A percentile compares a stretch with the other conserved stretches of the same genome.
These are phyloP conservation scores for Apiospora kogelbergensis DNA, from an alignment of 2,329 filamentous ascomycete species.

Conservation along the genomic window DNA sequence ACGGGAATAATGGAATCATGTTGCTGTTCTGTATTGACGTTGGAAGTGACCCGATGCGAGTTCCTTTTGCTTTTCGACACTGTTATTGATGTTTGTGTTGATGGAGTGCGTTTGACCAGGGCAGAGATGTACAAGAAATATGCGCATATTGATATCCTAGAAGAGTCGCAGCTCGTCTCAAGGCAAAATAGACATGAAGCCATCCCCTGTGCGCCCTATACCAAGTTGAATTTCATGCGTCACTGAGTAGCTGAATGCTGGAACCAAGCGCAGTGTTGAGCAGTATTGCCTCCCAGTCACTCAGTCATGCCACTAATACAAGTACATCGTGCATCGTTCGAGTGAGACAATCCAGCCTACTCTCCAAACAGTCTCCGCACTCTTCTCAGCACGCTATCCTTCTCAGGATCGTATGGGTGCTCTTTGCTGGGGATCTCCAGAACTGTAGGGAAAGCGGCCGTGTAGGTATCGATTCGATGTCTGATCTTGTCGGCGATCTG, in stretches of 20 bases:
- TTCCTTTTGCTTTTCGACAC: neutral
- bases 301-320: neutral
- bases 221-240: neutral
- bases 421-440: constrained; percentile 99
- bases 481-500: constrained; percentile 94
- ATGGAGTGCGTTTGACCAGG: neutral
- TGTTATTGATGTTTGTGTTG: neutral
- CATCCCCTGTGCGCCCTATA: neutral
- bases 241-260: neutral
- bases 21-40: neutral
- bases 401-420: constrained; percentile 97
- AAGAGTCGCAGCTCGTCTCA: neutral
- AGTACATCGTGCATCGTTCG: neutral
- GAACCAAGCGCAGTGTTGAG: neutral
- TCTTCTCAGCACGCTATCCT: constrained; percentile 92
- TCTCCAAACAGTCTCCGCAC: constrained; percentile 70
- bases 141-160: neutral
- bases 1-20: neutral
- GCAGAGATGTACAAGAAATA: neutral
- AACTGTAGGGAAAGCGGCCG: constrained; percentile 91
- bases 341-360: constrained; percentile 39
- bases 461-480: constrained; percentile 85
- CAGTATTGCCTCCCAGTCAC: neutral
- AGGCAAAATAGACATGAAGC: neutral
- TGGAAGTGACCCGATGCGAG: neutral